Base-by-base conservation (phyloP, 2,329 filamentous ascomycete genomes). In the Emergomyces pasteurianus region DNA sequence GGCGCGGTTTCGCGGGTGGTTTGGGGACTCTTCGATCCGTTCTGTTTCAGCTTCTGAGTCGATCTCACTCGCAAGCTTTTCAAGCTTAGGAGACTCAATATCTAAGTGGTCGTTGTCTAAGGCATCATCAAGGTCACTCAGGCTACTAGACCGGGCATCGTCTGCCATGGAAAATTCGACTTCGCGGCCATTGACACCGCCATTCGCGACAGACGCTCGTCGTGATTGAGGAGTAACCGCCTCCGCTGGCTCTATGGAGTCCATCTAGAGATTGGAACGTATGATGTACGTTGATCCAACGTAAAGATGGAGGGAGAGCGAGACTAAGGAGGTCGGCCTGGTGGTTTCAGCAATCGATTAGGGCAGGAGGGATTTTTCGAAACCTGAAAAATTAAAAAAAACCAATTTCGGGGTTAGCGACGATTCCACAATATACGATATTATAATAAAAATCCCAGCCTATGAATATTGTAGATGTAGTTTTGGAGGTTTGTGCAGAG, bases 1-100 rank as follows among this genome's bases (percentile, higher is more conserved):
- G 67, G 81, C 80, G 67, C 83, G 81, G 54, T 69, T 69, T 65
- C 85, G 80, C 69, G 81, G 76, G 69, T 80, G 88, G 64, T 85
- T 84, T 21, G 92, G 91, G n/a, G 90, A 95, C 70, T 89, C 86
- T 70, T 94, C 94, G 63, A 99, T 81, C 62, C 94, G 86, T 76
- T 96, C 92, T 1, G 92, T 97, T 76, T 96, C 92, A 40, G 92
- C 92, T 75, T 97, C 92, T 3, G 92, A 87, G 67, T 88, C 86
- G 60, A 82, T 81, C 58, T 86, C 83, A 38, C 85, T 84, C 62
- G 83, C 79, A 64, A 82, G 78, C 67, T 78, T 83, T 66, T 81
- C 79, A 9, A 80, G 79, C 67, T 66, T 74, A 59, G 70, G 75
- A 61, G 72, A 74, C 68, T 74, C 80, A 63, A 82, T 82, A 59